These are phyloP conservation scores for Mucor irregularis DNA, from an alignment of 371 early-diverging fungal genomes.

Conservation along the genomic window DNA sequence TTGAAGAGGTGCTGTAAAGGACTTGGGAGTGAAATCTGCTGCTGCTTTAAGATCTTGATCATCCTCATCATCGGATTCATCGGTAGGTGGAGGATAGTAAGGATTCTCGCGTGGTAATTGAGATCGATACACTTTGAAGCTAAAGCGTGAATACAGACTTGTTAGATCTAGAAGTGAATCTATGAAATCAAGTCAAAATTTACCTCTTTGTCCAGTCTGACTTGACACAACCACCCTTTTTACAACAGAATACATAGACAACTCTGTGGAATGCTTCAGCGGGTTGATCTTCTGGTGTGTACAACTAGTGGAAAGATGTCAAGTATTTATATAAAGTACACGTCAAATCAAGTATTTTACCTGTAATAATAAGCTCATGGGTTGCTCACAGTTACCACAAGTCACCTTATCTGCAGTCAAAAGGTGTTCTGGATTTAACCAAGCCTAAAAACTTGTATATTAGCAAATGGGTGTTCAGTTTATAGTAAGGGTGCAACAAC, in stretches of 20 bases:
- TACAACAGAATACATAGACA: slow-evolving; percentile 90
- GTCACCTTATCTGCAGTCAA: slow-evolving; percentile 58
- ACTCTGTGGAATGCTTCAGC: slow-evolving; percentile 87
- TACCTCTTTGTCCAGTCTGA: slow-evolving; percentile 65
- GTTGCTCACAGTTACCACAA: slow-evolving; percentile 81
- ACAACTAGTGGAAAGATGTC: slow-evolving; percentile 56
- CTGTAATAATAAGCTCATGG: slow-evolving; percentile 86
- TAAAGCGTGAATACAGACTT: slow-evolving; percentile 21
- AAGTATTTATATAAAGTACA: neutral
- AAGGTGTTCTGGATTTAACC: slow-evolving; percentile 81
- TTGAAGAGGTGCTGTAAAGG: slow-evolving; percentile 35
- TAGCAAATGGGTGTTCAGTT: neutral
- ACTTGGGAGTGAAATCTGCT: slow-evolving; percentile 27
- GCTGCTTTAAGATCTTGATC: slow-evolving; percentile 33
- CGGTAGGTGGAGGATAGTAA: slow-evolving; percentile 58
- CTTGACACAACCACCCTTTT: slow-evolving; percentile 78
- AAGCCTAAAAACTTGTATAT: slow-evolving; percentile 51
- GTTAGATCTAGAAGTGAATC: neutral
- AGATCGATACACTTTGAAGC: slow-evolving; percentile 83
- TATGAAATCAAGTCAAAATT: neutral
- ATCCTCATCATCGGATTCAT: slow-evolving; percentile 35
- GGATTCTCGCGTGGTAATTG: slow-evolving; percentile 85
- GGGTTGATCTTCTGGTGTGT: slow-evolving; percentile 91
- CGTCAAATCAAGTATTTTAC: slow-evolving; percentile 41
- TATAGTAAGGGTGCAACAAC: slow-evolving; percentile 1